phyloP scores from a whole-genome alignment of 2,329 filamentous ascomycete genomes.

The Periconia sp. region DNA sequence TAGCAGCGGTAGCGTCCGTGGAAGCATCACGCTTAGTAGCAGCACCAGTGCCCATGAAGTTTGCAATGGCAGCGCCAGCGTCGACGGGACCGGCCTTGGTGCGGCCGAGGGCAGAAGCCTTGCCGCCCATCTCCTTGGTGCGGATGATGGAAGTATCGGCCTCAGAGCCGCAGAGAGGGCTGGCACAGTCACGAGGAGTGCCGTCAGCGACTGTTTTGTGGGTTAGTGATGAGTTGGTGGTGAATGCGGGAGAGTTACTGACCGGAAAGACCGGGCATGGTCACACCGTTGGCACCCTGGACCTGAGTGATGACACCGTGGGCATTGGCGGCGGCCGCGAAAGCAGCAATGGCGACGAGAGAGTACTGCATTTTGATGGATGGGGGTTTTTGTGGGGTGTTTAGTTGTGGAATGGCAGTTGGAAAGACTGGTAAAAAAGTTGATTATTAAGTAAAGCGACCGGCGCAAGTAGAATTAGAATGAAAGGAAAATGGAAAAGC shows the following conservation, averaged over 20 bases:
- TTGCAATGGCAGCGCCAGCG: constrained; percentile 58
- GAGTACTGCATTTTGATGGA: constrained; percentile 52
- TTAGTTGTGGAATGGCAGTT: constrained; percentile 12
- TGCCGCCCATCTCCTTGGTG: constrained; percentile 57
- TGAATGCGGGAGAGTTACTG: constrained; percentile 13
- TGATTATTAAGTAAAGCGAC: constrained; percentile 34
- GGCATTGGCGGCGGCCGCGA: constrained; percentile 53
- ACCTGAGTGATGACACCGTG: constrained; percentile 62
- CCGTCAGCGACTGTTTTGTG: constrained; percentile 58
- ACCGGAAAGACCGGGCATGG: constrained; percentile 63
- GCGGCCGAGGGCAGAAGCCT: constrained; percentile 64
- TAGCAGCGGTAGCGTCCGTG: constrained; percentile 1
- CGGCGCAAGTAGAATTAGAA: constrained; percentile 38
- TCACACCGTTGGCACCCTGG: constrained; percentile 62
- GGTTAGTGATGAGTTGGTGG: constrained; percentile 9
- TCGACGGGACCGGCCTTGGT: constrained; percentile 63
- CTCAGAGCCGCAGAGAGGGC: constrained; percentile 64
- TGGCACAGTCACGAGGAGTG: constrained; percentile 67
- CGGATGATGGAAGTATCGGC: constrained; percentile 72
- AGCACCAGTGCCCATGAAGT: constrained; percentile 55
- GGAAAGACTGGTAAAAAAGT: constrained; percentile 15
- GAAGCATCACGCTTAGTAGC: too few relatives aligned
- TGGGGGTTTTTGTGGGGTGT: background rate
- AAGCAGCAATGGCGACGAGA: constrained; percentile 50
- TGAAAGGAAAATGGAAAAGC: constrained; percentile 21